A percentile compares a stretch with the other conserved stretches of the same genome.
These are phyloP conservation scores for Trichoderma polysporum DNA, from an alignment of 2,329 filamentous ascomycete species.

Conservation along the genomic window DNA sequence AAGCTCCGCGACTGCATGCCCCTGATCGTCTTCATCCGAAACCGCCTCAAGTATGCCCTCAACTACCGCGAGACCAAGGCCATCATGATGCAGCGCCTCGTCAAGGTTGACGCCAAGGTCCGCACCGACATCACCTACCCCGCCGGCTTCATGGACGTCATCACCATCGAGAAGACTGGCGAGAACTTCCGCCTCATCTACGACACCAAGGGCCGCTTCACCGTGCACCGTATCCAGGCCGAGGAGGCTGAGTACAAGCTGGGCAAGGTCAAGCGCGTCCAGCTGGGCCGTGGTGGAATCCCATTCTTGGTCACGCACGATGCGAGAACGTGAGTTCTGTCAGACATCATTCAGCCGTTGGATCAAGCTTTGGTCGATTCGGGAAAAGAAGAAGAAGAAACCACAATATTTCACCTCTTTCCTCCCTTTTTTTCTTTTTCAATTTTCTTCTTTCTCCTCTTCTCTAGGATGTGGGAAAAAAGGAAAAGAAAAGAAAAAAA, in stretches of 20 bases:
- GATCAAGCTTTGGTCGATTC: slow-evolving; percentile 93
- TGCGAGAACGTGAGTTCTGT: slow-evolving; percentile 99
- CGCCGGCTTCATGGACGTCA: slow-evolving; percentile 99
- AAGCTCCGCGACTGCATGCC: slow-evolving; percentile 99
- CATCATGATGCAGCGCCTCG: slow-evolving; percentile 98
- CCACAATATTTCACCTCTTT: slow-evolving; percentile 26
- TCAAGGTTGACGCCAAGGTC: slow-evolving; percentile 99
- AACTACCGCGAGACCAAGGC: slow-evolving; percentile 97
- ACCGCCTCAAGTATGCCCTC: slow-evolving; percentile 98
- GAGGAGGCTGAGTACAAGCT: slow-evolving; percentile 99
- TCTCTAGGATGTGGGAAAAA: not conserved
- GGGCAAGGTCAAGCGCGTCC: slow-evolving; percentile 99
- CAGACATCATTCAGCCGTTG: slow-evolving; percentile 99
- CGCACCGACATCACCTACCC: slow-evolving; percentile 98
- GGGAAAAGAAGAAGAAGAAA: slow-evolving; percentile 7
- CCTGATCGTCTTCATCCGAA: slow-evolving; percentile 96
- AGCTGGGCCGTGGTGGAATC: slow-evolving; percentile 99
- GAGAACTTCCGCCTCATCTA: slow-evolving; percentile 99
- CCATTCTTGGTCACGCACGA: slow-evolving; percentile 99
- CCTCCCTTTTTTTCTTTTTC: not conserved
- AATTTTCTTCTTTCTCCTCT: not conserved
- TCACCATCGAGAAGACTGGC: slow-evolving; percentile 99
- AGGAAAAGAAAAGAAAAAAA: not conserved
- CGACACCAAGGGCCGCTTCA: slow-evolving; percentile 99
- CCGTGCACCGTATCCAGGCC: slow-evolving; percentile 97